These are phyloP conservation scores for Yamadazyma tumulicola DNA, from an alignment of 805 yeast species.

Conservation along the genomic window DNA sequence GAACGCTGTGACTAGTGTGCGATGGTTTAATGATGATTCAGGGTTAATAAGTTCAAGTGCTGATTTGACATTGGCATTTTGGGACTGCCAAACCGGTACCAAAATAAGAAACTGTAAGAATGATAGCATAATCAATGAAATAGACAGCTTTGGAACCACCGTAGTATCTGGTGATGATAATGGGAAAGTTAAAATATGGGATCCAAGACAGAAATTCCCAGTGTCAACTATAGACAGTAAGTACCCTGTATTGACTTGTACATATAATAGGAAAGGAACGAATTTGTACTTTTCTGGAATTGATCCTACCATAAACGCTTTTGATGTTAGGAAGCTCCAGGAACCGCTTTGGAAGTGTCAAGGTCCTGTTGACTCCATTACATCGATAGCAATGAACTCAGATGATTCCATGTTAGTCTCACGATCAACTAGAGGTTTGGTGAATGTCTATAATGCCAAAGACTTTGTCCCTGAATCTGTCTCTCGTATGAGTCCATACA, in stretches of 20 bases:
- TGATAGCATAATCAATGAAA: conserved; percentile 51
- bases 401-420: conserved; percentile 49
- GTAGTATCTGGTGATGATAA: conserved; percentile 63
- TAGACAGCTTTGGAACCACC: conserved; percentile 32
- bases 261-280: conserved; percentile 34
- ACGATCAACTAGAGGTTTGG: conserved; percentile 53
- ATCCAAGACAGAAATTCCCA: conserved; percentile 49
- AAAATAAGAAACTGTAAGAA: conserved; percentile 46
- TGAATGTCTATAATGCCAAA: conserved; percentile 51
- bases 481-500: conserved; percentile 40
- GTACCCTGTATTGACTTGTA: conserved; percentile 55
- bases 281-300: conserved; percentile 60
- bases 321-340: conserved; percentile 49
- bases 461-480: conserved; percentile 37
- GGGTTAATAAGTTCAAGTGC: conserved; percentile 50
- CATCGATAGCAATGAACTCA: conserved; percentile 48
- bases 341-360: conserved; percentile 44
- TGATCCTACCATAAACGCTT: conserved; percentile 59
- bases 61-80: conserved; percentile 56
- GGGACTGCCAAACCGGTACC: conserved; percentile 59
- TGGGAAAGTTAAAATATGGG: conserved; percentile 63
- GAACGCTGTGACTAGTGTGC: conserved; percentile 58
- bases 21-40: conserved; percentile 49
- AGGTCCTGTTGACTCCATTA: conserved; percentile 48
- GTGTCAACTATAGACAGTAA: conserved; percentile 39